Conservation (phyloP, 768 basidiomycete species). For the Cubamyces sp. region DNA sequence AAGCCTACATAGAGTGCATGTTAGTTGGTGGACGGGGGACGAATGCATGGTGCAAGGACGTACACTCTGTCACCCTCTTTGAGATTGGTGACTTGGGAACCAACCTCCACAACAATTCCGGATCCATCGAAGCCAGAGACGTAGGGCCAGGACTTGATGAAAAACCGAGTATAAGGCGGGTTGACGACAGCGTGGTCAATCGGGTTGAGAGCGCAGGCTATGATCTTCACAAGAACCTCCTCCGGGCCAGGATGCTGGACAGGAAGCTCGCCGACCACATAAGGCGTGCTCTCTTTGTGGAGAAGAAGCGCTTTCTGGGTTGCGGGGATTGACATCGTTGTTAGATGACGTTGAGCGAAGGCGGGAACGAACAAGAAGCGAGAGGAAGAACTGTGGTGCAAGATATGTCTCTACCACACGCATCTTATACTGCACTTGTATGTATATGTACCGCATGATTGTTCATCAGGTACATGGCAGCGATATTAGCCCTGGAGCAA, state of each 20-base stretch:
- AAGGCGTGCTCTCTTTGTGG: conserved; percentile 6
- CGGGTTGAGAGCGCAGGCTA: conserved; percentile 36
- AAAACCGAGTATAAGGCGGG: conserved; percentile 7
- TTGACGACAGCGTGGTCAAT: conserved; percentile 37
- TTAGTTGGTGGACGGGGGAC: background rate
- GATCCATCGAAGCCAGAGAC: conserved; percentile 27
- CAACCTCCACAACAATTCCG: conserved; percentile 33
- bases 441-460: no score
- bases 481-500: no score
- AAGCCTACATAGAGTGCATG: conserved; percentile 19
- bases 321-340: conserved; percentile 5
- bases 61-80: conserved; percentile 40
- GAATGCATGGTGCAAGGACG: conserved; percentile 1
- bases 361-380: no score
- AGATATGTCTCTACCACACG: no score
- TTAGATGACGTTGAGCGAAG: background rate
- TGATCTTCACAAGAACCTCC: conserved; percentile 37
- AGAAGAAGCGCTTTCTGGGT: conserved; percentile 24
- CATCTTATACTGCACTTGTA: no score
- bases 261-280: conserved; percentile 1
- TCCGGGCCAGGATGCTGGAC: conserved; percentile 26
- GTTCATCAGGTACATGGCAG: no score
- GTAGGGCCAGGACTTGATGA: conserved; percentile 29
- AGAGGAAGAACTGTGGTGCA: no score
- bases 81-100: conserved; percentile 38